Conservation (phyloP, 331 rosid genomes). For the Saraca asoca region DNA sequence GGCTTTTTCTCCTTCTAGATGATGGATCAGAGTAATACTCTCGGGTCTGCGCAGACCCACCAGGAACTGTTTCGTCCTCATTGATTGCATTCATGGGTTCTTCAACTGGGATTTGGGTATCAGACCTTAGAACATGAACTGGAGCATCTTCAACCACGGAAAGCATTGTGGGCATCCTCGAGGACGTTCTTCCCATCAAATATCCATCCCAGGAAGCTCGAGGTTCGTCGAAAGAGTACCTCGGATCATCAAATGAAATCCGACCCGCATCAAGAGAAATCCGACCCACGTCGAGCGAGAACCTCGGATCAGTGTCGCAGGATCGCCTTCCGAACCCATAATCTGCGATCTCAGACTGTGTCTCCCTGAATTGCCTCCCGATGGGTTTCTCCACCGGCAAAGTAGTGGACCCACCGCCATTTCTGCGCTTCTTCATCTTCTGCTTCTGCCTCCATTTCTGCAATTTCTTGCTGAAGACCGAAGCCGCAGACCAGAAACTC, state of each 20-base stretch:
- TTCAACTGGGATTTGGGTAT: conserved; percentile 80
- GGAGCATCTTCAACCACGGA: conserved; percentile 96
- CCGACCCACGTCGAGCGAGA: conserved; percentile 82
- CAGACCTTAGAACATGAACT: conserved; percentile 62
- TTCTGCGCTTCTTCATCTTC: conserved; percentile 83
- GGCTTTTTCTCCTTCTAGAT: conserved; percentile 77
- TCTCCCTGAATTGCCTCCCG: conserved; percentile 84
- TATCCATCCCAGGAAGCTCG: conserved; percentile 98
- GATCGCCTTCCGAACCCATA: conserved; percentile 93
- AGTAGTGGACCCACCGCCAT: conserved; percentile 72
- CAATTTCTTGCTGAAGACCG: conserved; percentile 91
- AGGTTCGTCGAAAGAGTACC: conserved; percentile 89
- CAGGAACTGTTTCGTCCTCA: conserved; percentile 66
- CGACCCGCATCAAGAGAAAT: conserved; percentile 63
- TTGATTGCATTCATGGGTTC: conserved; percentile 52
- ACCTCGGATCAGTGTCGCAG: conserved; percentile 95
- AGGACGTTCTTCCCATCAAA: conserved; percentile 63
- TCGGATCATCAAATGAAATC: conserved; percentile 80
- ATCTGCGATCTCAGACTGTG: conserved; percentile 98
- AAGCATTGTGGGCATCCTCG: conserved; percentile 87
- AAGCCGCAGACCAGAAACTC: conserved; percentile 96
- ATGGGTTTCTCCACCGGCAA: conserved; percentile 97
- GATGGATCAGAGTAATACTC: conserved; percentile 84
- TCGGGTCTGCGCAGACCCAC: conserved; percentile 79
- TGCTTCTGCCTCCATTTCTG: conserved; percentile 99